Percentiles rank a stretch among this genome's conserved stretches.
phyloP scores from a whole-genome alignment of 2,329 filamentous ascomycete genomes.

The Sporothrix globosa region DNA sequence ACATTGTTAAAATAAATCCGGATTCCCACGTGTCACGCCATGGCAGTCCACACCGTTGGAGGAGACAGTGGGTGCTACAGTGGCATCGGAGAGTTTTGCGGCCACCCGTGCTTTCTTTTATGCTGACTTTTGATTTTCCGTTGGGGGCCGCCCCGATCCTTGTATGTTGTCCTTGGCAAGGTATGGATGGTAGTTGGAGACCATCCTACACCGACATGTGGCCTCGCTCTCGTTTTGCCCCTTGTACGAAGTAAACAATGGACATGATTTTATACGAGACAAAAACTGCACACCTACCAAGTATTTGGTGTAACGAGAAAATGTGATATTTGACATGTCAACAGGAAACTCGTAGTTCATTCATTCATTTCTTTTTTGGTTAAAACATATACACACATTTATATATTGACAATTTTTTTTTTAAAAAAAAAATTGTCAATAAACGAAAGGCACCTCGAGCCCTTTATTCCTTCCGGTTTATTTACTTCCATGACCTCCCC shows the following conservation, averaged over 20 bases:
- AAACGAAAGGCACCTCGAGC: background rate
- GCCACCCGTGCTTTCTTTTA: background rate
- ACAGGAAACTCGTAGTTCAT: background rate
- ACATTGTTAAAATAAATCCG: background rate
- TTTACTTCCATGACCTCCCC: background rate
- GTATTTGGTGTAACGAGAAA: background rate
- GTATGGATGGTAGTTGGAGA: background rate
- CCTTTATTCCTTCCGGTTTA: background rate
- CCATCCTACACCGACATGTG: background rate
- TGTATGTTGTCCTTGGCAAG: background rate
- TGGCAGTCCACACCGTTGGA: background rate
- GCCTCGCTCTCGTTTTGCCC: background rate
- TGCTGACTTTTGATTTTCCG: background rate
- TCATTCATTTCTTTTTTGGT: background rate
- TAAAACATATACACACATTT: background rate
- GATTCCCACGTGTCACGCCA: slow-evolving; percentile 13
- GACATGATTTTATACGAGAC: background rate
- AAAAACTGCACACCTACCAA: background rate
- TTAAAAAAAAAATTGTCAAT: background rate
- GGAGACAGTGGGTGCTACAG: background rate
- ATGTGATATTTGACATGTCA: slow-evolving; percentile 14
- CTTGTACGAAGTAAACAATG: slow-evolving; percentile 15
- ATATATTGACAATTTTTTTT: background rate
- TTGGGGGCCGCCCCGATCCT: background rate
- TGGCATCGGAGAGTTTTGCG: slow-evolving; percentile 15